A percentile compares a stretch with the other conserved stretches of the same genome.
Conservation (phyloP, 2,329 filamentous ascomycete genomes). For the Aspergillus latus region DNA sequence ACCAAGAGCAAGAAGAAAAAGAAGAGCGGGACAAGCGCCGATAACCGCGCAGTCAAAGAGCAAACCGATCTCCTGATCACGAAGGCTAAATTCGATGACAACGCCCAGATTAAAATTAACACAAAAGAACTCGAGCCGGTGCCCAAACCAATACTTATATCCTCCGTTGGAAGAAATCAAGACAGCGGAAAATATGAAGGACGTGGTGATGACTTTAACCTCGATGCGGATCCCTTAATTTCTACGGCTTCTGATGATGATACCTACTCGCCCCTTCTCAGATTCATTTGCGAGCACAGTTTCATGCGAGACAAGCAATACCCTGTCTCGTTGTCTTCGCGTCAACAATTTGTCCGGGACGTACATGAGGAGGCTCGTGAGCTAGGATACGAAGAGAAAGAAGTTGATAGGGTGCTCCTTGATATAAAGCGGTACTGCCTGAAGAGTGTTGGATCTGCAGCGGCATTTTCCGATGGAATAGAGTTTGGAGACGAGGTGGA, state of each 20-base stretch:
- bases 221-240: background rate
- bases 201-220: background rate
- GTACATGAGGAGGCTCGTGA: conserved; percentile 19
- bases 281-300: conserved; percentile 20
- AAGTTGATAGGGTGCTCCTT: conserved; percentile 17
- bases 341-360: conserved; percentile 22
- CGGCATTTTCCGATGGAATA: background rate
- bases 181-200: background rate
- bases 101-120: background rate
- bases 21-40: background rate
- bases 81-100: background rate
- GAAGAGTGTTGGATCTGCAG: conserved; percentile 10
- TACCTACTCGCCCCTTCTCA: conserved; percentile 19
- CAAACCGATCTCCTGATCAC: background rate
- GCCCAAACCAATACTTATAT: background rate
- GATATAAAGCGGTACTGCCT: conserved; percentile 27
- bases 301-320: conserved; percentile 21
- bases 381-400: conserved; percentile 19
- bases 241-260: conserved; percentile 11
- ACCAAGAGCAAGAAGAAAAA: background rate
- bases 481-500: conserved; percentile 28
- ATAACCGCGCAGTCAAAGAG: no score
- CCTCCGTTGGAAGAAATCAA: no score
- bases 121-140: background rate
- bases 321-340: conserved; percentile 19